Conservation (phyloP, 352 stramenopile species). For the Stramenopiles sp. region DNA sequence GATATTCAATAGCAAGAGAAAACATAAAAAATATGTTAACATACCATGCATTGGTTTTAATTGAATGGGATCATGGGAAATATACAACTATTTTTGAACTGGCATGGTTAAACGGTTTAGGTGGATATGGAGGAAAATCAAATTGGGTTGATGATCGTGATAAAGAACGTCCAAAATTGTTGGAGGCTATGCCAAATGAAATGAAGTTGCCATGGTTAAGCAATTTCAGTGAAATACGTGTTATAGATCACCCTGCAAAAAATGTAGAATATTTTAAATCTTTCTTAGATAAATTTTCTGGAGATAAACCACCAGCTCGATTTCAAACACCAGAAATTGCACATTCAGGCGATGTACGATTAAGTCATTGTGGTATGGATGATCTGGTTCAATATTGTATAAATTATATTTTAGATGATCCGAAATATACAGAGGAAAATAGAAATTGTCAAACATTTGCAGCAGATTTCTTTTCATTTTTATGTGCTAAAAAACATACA, state of each 20-base stretch:
- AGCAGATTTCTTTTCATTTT: conserved; percentile 25
- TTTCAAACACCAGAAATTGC: neutral
- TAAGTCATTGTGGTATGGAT: neutral
- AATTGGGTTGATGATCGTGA: neutral
- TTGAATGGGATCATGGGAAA: neutral
- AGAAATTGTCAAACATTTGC: conserved; percentile 32
- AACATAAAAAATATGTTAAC: neutral
- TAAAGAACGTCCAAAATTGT: neutral
- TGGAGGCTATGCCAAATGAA: neutral
- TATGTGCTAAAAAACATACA: conserved; percentile 25
- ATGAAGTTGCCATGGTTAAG: neutral
- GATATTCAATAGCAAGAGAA: neutral
- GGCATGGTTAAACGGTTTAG: neutral
- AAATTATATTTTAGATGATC: conserved; percentile 29
- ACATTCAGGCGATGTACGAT: neutral
- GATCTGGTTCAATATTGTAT: conserved; percentile 18
- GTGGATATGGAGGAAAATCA: neutral
- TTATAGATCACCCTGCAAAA: neutral
- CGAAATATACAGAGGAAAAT: conserved; percentile 24
- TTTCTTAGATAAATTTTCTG: neutral
- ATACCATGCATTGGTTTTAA: neutral
- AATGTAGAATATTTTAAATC: neutral
- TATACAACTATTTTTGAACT: neutral
- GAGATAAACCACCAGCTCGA: neutral
- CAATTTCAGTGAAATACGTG: neutral